Base-by-base conservation (phyloP, 495 filamentous ascomycete genomes). In the Apodospora peruviana region DNA sequence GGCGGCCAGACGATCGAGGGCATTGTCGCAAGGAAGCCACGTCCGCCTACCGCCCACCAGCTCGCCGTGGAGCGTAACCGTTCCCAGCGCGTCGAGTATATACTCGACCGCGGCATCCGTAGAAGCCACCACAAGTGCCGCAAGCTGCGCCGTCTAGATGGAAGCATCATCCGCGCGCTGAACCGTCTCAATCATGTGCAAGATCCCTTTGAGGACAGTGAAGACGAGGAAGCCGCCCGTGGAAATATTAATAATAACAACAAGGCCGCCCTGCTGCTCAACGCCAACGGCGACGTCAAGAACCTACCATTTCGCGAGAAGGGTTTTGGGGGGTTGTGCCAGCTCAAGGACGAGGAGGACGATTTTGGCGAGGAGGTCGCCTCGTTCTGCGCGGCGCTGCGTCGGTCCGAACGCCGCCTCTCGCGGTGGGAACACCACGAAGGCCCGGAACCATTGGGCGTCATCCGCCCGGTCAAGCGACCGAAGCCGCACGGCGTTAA, bases 21-120 rank as follows among this genome's bases (percentile, higher is more conserved):
- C 19, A 66, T 75, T 18, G 57, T 72, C 18, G 64, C 69, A 2
- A 59, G 72, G 17, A 78, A 73, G 50, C 81, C 85, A 3, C 81
- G 93, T 5, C 91, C 90, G 3, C 77, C 95, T 17, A 98, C 93
- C 1, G 86, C 88, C 9, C 93, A 98, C 64, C 93, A 98, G 59
- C 74, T 95, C 23, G 93, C 91, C 7, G 87, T 97, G 3, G 89
- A 95, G 56, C 80, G 85, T 40, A 96, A 95, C 61, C 79, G 94
- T 8, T 86, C 83, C 32, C 83, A 93, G 64, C 85, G 89, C 12
- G 87, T 95, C 36, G 86, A 95, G 43, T 88, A 93, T 58, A 83
- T 93, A 38, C 79, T 98, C 24, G 80, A 87, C 55, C 83, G 86
- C 17, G 87, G 86, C 37, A 70, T 90, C 27, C 80, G 78, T 49